Base-by-base conservation (phyloP, 2,329 filamentous ascomycete species). In the Scopulariopsis brevicaulis region DNA sequence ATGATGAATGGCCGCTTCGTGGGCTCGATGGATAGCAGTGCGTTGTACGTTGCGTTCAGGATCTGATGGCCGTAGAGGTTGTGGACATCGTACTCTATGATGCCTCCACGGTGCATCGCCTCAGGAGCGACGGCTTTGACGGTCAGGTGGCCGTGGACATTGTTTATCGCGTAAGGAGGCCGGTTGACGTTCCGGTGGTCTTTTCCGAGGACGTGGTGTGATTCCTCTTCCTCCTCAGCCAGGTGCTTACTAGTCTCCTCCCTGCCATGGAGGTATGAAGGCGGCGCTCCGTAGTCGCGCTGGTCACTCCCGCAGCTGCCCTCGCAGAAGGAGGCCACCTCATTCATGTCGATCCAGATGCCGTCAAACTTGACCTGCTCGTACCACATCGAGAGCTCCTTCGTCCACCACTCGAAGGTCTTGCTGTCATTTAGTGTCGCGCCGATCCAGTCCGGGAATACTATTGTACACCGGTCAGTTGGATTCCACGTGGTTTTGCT, bases 1-100 rank as follows among this genome's bases (percentile, higher is more conserved):
- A 96, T 90, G 66, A 96, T 87, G 71, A 95, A 89, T 0, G 90
- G 90, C 0, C 90, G 83, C 68, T 88, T 87, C 15, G 73, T 76
- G 0, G 86, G 83, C 60, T 83, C 82, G 20, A 89, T 75, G 2
- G 75, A 68, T 3, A 85, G 73, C 35, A 94, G 80, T 59, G 83
- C 87, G 53, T 86, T 73, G 66, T 90, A 90, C 0, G 90, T 94
- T 11, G 88, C 87, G 60, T 87, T 87, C 59, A 90, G 75, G 62
- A 92, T 88, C 67, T 86, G 83, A 64, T 88, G 79, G 0, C 89
- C 89, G 65, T 79, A 93, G 1, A 94, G 72, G 65, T 89, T 94
- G 75, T 96, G 90, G 28, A 89, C 82, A 66, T 95, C 89, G 66
- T 96, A 96, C 67, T 95, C 87, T 48, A 82, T 69, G 1, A 82